Evolutionary conservation across 2,329 filamentous ascomycete species (phyloP).

Genomic region (Drechslera avenae): DNA sequence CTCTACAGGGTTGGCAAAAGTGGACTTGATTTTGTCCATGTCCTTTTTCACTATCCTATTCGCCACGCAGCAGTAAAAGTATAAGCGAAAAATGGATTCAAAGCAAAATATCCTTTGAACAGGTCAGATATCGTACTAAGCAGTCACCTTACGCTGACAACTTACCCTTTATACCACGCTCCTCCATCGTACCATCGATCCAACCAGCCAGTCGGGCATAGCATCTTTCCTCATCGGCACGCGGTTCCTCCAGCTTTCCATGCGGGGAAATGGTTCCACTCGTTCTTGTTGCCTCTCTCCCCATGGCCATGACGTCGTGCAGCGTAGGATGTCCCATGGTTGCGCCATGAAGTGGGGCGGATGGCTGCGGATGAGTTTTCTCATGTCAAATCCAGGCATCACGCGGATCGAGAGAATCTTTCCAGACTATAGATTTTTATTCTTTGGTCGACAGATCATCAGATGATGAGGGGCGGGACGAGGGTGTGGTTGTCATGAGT

Average conservation of each 20-base stretch:
- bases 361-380: conserved; percentile 6
- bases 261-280: neutral
- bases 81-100: neutral
- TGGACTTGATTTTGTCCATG: conserved; percentile 17
- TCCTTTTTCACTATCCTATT: neutral
- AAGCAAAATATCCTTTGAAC: neutral
- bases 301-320: conserved; percentile 14
- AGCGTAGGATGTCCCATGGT: neutral
- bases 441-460: no score
- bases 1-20: conserved; percentile 21
- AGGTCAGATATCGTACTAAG: no score
- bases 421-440: no score
- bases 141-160: no score
- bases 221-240: neutral
- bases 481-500: no score
- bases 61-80: neutral
- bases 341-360: conserved; percentile 13
- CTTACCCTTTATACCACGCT: neutral
- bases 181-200: neutral
- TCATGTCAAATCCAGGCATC: neutral
- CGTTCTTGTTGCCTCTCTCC: neutral
- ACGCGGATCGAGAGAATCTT: neutral
- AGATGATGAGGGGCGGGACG: no score
- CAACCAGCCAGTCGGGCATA: neutral
- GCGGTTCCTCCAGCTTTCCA: neutral